Conservation (phyloP, 495 filamentous ascomycete genomes). For the Hypoxylon perforatum region DNA sequence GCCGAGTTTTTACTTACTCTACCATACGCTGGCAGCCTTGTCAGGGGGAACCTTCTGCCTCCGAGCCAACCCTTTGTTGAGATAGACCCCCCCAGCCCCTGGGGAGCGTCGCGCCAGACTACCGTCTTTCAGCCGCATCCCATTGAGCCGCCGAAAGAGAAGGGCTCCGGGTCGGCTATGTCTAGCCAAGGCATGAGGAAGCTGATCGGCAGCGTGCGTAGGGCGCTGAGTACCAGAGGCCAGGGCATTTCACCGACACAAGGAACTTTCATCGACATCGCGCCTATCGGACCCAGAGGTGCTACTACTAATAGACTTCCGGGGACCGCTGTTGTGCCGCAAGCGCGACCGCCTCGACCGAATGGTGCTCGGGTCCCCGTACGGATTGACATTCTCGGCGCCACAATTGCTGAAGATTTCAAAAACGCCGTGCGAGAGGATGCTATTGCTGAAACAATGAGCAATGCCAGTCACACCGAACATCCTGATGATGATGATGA, state of each 20-base stretch:
- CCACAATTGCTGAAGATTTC: constrained; percentile 78
- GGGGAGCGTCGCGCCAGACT: constrained; percentile 51
- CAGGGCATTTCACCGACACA: constrained; percentile 60
- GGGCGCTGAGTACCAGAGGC: constrained; percentile 80
- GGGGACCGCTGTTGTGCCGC: constrained; percentile 65
- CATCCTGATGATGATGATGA: constrained; percentile 30
- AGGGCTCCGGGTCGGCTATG: constrained; percentile 60
- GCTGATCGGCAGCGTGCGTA: constrained; percentile 86
- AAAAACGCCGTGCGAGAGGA: constrained; percentile 72
- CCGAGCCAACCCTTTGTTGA: constrained; percentile 82
- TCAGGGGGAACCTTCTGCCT: constrained; percentile 82
- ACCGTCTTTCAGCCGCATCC: constrained; percentile 60
- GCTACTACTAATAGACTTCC: constrained; percentile 63
- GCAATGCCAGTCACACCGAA: constrained; percentile 12
- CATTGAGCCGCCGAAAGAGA: constrained; percentile 51
- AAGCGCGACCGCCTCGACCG: constrained; percentile 57
- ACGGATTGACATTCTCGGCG: constrained; percentile 81
- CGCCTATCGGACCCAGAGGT: constrained; percentile 61
- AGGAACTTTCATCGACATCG: constrained; percentile 60
- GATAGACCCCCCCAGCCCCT: constrained; percentile 70
- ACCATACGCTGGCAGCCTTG: constrained; percentile 81
- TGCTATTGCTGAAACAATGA: constrained; percentile 53
- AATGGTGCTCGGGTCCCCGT: constrained; percentile 56
- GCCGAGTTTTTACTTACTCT: constrained; percentile 70
- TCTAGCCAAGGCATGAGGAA: constrained; percentile 78